Conservation (phyloP, 495 filamentous ascomycete species). For the Aspergillus sclerotiicarbonarius region DNA sequence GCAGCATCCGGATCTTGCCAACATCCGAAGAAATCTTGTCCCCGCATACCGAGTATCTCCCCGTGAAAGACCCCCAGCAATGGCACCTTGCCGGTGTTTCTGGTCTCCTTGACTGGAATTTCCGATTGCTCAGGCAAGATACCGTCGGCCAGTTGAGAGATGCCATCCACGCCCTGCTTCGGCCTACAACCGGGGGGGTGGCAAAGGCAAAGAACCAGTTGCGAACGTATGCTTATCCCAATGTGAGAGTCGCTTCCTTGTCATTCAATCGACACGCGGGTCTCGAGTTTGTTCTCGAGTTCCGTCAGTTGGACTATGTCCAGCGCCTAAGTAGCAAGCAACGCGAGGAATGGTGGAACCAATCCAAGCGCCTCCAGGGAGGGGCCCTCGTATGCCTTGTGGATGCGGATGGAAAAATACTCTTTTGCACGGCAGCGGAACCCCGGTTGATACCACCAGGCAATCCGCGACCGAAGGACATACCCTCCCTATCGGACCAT, state of each 20-base stretch:
- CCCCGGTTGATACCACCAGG: slow-evolving; percentile 11
- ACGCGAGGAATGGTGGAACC: slow-evolving; percentile 60
- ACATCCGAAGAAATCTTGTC: slow-evolving; percentile 60
- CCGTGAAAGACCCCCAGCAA: slow-evolving; percentile 47
- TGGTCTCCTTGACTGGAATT: slow-evolving; percentile 67
- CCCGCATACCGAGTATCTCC: slow-evolving; percentile 56
- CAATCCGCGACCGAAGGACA: not conserved
- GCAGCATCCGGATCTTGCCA: slow-evolving; percentile 61
- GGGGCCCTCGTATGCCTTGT: slow-evolving; percentile 61
- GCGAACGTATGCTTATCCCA: slow-evolving; percentile 40
- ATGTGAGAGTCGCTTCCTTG: slow-evolving; percentile 32
- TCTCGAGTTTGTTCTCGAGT: slow-evolving; percentile 52
- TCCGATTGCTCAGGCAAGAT: slow-evolving; percentile 45
- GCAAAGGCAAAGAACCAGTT: slow-evolving; percentile 12
- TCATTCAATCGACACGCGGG: slow-evolving; percentile 49
- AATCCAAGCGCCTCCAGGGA: slow-evolving; percentile 52
- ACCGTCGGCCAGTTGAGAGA: slow-evolving; percentile 41
- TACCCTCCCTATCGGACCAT: slow-evolving; percentile 20
- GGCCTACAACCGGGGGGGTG: not conserved
- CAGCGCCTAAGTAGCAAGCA: slow-evolving; percentile 25
- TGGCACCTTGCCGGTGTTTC: slow-evolving; percentile 57
- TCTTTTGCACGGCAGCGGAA: slow-evolving; percentile 57
- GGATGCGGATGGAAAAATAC: slow-evolving; percentile 37
- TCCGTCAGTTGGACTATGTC: slow-evolving; percentile 52
- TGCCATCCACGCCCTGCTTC: slow-evolving; percentile 20